These are phyloP conservation scores for Vitis hybrid DNA, from an alignment of 177 flowering plant genomes.

Conservation along the genomic window DNA sequence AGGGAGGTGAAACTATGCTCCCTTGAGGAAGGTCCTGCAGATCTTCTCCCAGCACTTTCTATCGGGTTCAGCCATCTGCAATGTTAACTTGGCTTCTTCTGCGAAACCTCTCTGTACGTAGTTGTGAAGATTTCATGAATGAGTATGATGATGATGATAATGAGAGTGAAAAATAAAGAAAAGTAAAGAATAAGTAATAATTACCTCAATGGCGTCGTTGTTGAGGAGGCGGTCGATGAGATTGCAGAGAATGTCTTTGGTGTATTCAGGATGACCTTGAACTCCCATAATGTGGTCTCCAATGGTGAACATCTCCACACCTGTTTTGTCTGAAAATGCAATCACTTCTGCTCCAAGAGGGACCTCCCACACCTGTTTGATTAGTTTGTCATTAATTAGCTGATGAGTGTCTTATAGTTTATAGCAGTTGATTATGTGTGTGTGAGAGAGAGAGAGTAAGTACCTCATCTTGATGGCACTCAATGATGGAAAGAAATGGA, in stretches of 20 bases:
- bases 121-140: too few species aligned
- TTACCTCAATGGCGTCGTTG: constrained; percentile 41
- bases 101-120: constrained; percentile 39
- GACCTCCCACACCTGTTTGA: constrained; percentile 48
- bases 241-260: constrained; percentile 58
- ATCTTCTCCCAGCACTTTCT: constrained; percentile 48
- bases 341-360: constrained; percentile 63
- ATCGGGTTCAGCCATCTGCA: constrained; percentile 49
- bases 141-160: too few species aligned
- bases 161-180: too few species aligned
- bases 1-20: constrained; percentile 3
- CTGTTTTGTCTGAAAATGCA: constrained; percentile 66
- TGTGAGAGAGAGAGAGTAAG: too few species aligned
- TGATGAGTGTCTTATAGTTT: too few species aligned
- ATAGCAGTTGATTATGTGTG: too few species aligned
- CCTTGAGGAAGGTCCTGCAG: constrained; percentile 55
- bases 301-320: constrained; percentile 65
- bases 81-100: constrained; percentile 36
- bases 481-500: constrained; percentile 43
- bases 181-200: too few species aligned
- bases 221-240: constrained; percentile 62
- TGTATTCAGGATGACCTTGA: constrained; percentile 89
- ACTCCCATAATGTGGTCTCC: constrained; percentile 64
- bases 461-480: constrained; percentile 82
- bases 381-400: neutral